These are phyloP conservation scores for Tetragonia tetragonoides DNA, from an alignment of 148 eudicot genomes.

Conservation along the genomic window DNA sequence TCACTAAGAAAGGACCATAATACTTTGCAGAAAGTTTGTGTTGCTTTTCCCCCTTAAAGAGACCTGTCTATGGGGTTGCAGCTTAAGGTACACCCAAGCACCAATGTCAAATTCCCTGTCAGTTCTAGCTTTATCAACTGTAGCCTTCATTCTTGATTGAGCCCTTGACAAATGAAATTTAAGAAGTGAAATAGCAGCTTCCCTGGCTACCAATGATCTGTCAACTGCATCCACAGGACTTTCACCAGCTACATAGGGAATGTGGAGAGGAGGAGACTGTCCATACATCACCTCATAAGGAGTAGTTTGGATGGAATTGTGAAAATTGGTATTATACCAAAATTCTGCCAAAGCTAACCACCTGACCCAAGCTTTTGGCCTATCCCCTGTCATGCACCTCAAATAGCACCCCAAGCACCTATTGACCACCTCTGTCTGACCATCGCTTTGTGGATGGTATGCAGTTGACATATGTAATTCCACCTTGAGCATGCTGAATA, in stretches of 20 bases:
- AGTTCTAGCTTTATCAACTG: not conserved
- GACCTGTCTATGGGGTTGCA: not conserved
- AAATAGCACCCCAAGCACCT: too few relatives aligned
- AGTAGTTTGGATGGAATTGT: not conserved
- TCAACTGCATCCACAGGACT: too few relatives aligned
- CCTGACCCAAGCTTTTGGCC: not conserved
- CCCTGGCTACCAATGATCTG: too few relatives aligned
- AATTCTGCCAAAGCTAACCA: not conserved
- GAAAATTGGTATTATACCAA: not conserved
- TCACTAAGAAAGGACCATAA: not conserved
- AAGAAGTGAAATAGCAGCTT: too few relatives aligned
- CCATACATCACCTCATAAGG: not conserved
- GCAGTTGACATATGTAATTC: too few relatives aligned
- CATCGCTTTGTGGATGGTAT: too few relatives aligned
- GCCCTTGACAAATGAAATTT: not conserved
- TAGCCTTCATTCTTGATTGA: not conserved
- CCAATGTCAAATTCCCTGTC: too few relatives aligned
- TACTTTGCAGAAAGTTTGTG: not conserved
- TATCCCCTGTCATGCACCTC: not conserved
- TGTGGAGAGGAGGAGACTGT: not conserved
- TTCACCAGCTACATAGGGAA: not conserved
- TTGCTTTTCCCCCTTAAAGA: too few relatives aligned
- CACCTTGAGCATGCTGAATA: too few relatives aligned
- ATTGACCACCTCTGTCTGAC: too few relatives aligned
- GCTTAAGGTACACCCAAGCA: not conserved